Evolutionary conservation across 108 stramenopile species (phyloP), one percentile per base, ranked within the genome.

Genomic region (Skeletonema menzelii): DNA sequence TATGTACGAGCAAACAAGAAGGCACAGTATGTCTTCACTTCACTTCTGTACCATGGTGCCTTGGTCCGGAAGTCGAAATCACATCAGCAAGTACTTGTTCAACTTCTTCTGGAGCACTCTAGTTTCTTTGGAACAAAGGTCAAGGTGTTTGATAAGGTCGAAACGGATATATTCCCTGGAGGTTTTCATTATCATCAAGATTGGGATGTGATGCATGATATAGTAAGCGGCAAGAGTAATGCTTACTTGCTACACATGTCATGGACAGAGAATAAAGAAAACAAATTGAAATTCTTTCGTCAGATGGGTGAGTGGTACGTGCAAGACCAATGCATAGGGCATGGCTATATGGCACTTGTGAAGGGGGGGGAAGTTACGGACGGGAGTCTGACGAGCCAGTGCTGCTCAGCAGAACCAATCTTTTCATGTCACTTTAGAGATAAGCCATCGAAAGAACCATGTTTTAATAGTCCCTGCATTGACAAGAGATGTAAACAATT

Each of bases 241-340:
- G 78, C 82, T 46, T 83, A 76, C 56, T 30, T 79, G 20, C 57
- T 83, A 1, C 82, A 83, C 74, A 83, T 83, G 82, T 64, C 65
- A 5, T 83, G 82, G 78, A 89, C 88, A 28, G 59, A 72, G 28
- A 76, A 80, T 53, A 86, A 86, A 63, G 53, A 62, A 11, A 67
- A 70, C 66, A 88, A 88, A 60, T 22, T 88, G 20, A 59, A 65
- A 24, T 83, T 85, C 59, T 64, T 89, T 4, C 57, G 68, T 59
- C 79, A 85, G 40, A 60, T 83, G 56, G 89, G 88, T 20, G 88
- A 89, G 44, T 93, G 87, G 88, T 89, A 89, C 63, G 72, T 91
- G 17, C 15, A 82, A 37, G 88, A 89, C 32, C 24, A 65, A 44
- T 93, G 92, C 75, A 63, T 85, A 15, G 73, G 65, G 19, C 37